A percentile compares a stretch with the other conserved stretches of the same genome.
Evolutionary conservation across 192 early-diverging fungal species (phyloP).

Genomic region (Backusella luteola): DNA sequence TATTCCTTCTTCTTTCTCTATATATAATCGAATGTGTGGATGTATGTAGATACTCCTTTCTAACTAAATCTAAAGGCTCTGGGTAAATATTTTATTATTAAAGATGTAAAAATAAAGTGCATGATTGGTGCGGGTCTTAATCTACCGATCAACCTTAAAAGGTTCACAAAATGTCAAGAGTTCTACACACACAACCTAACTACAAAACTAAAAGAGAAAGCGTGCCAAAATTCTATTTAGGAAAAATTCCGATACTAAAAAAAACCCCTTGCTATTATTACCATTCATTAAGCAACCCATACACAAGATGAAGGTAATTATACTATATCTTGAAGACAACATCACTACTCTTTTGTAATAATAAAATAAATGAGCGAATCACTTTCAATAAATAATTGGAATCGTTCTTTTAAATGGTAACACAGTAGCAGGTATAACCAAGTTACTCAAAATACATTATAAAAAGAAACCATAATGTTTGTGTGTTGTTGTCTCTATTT

Average conservation of each 20-base stretch:
- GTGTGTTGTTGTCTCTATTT: background rate
- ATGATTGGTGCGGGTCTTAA: slow-evolving; percentile 2
- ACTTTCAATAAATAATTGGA: background rate
- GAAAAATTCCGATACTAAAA: background rate
- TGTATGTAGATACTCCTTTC: background rate
- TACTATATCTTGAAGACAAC: background rate
- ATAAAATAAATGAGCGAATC: slow-evolving; percentile 3
- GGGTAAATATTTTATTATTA: background rate
- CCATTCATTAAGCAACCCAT: background rate
- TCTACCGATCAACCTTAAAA: slow-evolving; percentile 6
- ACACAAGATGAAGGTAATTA: background rate
- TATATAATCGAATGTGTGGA: background rate
- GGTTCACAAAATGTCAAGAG: background rate
- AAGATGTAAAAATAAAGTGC: background rate
- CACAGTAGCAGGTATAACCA: background rate
- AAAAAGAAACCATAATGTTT: background rate
- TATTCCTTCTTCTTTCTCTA: background rate
- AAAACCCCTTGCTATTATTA: background rate
- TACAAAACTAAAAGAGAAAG: background rate
- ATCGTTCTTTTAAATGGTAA: slow-evolving; percentile 2
- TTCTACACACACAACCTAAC: background rate
- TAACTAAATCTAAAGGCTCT: background rate
- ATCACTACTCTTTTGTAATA: background rate
- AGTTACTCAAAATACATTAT: background rate
- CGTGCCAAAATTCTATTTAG: background rate